phyloP scores from a whole-genome alignment of 1,284 basidiomycete species.

The Ceratobasidium sp. region DNA sequence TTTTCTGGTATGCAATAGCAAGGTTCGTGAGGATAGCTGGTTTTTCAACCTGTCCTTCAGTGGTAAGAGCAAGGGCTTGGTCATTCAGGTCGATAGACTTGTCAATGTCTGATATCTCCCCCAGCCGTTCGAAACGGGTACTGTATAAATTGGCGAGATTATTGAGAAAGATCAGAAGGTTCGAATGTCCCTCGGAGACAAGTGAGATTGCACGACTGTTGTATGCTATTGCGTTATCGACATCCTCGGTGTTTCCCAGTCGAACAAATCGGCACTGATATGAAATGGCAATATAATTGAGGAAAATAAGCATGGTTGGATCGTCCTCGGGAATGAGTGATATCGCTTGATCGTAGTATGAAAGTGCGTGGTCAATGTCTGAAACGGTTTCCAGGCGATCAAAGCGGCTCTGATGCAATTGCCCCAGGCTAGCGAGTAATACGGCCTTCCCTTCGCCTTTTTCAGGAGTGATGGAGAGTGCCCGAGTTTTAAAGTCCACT shows the following conservation, averaged over 20 bases:
- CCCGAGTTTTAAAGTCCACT: not conserved
- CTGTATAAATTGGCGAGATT: not conserved
- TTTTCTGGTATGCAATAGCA: not conserved
- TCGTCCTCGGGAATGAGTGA: not conserved
- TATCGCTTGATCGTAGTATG: not conserved
- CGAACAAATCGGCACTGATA: not conserved
- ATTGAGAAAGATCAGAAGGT: not conserved
- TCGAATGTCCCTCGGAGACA: not conserved
- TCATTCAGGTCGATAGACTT: not conserved
- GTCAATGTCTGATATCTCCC: not conserved
- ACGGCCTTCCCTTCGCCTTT: not conserved
- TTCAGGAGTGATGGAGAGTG: not conserved
- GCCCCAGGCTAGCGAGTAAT: not conserved
- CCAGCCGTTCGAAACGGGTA: not conserved
- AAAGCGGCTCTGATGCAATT: not conserved
- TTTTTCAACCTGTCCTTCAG: not conserved
- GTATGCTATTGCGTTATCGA: not conserved
- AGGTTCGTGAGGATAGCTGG: not conserved
- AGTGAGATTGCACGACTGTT: not conserved
- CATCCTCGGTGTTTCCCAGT: not conserved
- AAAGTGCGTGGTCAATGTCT: not conserved
- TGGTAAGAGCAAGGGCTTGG: not conserved
- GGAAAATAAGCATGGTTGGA: not conserved
- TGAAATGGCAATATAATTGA: not conserved
- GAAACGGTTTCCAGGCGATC: not conserved